Evolutionary conservation across 208 protist species (phyloP).

Genomic region (Leishmania major): DNA sequence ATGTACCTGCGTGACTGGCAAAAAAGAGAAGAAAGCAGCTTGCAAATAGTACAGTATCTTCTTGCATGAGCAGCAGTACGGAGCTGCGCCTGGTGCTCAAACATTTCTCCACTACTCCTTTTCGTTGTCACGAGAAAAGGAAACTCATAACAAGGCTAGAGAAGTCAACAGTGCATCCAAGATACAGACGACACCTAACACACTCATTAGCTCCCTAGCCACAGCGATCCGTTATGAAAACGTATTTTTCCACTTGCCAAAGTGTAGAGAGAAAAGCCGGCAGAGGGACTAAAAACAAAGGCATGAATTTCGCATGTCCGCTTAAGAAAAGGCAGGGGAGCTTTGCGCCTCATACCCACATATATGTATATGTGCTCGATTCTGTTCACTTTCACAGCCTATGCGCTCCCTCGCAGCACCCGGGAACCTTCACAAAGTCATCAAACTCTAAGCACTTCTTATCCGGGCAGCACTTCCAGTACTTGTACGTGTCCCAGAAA

Average conservation of each 20-base stretch:
- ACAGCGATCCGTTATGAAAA: not conserved
- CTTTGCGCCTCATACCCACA: not conserved
- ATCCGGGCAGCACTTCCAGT: constrained; percentile 89
- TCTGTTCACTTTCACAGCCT: constrained; percentile 36
- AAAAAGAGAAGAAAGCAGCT: not conserved
- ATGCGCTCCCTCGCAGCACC: constrained; percentile 70
- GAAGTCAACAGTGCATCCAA: not conserved
- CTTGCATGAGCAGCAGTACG: not conserved
- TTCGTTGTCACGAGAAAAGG: no score
- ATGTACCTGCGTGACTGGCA: not conserved
- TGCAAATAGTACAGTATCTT: not conserved
- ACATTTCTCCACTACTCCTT: no score
- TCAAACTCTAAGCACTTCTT: constrained; percentile 87
- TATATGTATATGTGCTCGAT: not conserved
- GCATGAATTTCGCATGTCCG: not conserved
- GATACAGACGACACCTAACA: not conserved
- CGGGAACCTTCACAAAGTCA: constrained; percentile 87
- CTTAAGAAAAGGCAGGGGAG: no score
- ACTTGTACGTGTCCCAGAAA: constrained; percentile 89
- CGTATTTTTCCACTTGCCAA: not conserved
- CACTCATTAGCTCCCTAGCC: not conserved
- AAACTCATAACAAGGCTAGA: not conserved
- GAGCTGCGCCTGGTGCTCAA: not conserved
- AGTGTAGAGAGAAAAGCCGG: not conserved
- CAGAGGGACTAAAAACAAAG: not conserved